Conservation (phyloP, 192 early-diverging fungal genomes). For the Obelidium mucronatum region DNA sequence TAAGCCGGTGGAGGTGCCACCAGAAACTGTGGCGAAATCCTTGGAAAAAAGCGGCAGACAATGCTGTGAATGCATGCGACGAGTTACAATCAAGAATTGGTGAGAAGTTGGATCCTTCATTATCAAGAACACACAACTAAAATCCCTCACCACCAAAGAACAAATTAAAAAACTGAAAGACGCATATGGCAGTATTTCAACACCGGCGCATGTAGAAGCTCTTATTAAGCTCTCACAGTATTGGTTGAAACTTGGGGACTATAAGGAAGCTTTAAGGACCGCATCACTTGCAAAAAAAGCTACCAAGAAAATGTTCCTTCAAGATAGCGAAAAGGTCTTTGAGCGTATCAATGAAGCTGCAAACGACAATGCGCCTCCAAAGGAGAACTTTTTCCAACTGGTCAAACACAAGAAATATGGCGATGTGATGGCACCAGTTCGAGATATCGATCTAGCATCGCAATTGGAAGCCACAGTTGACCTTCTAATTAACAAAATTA, state of each 20-base stretch:
- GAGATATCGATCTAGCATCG: conserved; percentile 21
- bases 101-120: not conserved
- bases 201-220: conserved; percentile 19
- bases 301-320: conserved; percentile 34
- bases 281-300: conserved; percentile 24
- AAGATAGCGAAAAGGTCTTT: conserved; percentile 12
- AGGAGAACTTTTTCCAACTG: not conserved
- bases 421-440: conserved; percentile 2
- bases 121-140: not conserved
- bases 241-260: conserved; percentile 26
- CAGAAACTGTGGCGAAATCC: not conserved
- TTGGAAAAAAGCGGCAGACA: conserved; percentile 4
- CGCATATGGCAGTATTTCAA: not conserved
- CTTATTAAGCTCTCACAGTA: conserved; percentile 28
- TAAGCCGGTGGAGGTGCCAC: conserved; percentile 1
- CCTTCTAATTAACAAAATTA: conserved; percentile 24
- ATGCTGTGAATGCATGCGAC: not conserved
- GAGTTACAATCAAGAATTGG: conserved; percentile 21
- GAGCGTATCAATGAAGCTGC: not conserved
- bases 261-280: conserved; percentile 28
- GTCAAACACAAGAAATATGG: conserved; percentile 26
- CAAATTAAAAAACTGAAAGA: conserved; percentile 29
- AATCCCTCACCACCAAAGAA: conserved; percentile 2
- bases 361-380: not conserved
- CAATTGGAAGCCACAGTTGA: conserved; percentile 33